Percentiles rank a stretch among this genome's conserved stretches.
Evolutionary conservation across 805 yeast genomes (phyloP).

Genomic region (Kodamaea nitidulidarum): DNA sequence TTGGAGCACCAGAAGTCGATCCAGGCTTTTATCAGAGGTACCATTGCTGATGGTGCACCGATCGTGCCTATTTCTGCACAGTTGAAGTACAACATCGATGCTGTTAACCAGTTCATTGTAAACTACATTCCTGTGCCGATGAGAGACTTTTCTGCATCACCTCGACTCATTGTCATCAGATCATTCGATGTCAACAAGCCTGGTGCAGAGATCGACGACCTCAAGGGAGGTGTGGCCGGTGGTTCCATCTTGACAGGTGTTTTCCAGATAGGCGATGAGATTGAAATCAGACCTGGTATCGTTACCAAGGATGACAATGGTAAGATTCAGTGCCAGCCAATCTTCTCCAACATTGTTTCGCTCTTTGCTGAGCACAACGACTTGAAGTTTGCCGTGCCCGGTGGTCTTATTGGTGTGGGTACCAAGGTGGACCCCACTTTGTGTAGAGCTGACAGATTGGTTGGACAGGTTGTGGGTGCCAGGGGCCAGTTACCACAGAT

Average conservation of each 20-base stretch:
- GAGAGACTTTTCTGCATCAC: conserved; percentile 91
- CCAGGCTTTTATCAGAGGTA: conserved; percentile 89
- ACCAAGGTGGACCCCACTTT: conserved; percentile 97
- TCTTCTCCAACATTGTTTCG: conserved; percentile 89
- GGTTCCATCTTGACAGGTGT: conserved; percentile 98
- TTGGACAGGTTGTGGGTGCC: conserved; percentile 98
- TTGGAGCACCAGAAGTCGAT: conserved; percentile 93
- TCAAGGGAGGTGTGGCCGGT: conserved; percentile 99
- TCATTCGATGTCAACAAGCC: conserved; percentile 97
- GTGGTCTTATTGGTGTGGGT: conserved; percentile 99
- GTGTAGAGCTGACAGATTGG: conserved; percentile 98
- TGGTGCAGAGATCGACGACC: conserved; percentile 93
- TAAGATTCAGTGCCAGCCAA: conserved; percentile 92
- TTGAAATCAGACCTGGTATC: conserved; percentile 98
- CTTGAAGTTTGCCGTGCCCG: conserved; percentile 98
- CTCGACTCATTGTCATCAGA: conserved; percentile 94
- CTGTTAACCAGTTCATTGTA: conserved; percentile 94
- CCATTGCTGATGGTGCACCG: conserved; percentile 99
- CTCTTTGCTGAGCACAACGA: conserved; percentile 97
- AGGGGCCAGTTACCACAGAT: conserved; percentile 94
- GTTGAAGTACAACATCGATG: conserved; percentile 96
- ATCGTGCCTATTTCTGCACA: conserved; percentile 98
- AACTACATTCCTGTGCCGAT: conserved; percentile 94
- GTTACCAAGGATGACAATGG: conserved; percentile 89
- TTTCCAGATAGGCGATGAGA: conserved; percentile 94